Percentiles rank a stretch among this genome's conserved stretches.
phyloP scores from a whole-genome alignment of 805 yeast genomes.

The Wickerhamomyces chambardii region DNA sequence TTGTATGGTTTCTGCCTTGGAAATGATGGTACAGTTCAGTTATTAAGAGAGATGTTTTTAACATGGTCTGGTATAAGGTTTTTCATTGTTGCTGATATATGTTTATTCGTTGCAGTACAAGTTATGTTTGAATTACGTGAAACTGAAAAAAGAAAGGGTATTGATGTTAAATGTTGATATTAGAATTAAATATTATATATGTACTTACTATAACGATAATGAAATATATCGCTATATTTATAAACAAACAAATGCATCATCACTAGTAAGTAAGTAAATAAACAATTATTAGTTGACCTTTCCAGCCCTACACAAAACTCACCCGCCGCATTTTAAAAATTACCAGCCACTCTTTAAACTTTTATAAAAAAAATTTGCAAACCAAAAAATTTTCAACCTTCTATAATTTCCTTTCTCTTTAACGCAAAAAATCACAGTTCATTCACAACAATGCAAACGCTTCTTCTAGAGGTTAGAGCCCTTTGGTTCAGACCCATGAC shows the following conservation, averaged over 20 bases:
- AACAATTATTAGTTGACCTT: no score
- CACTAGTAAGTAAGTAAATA: no score
- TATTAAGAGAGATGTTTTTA: slow-evolving; percentile 62
- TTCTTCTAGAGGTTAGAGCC: slow-evolving; percentile 66
- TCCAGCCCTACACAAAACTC: no score
- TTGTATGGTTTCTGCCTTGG: slow-evolving; percentile 93
- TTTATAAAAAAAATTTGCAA: neutral
- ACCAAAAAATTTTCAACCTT: neutral
- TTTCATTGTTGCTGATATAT: slow-evolving; percentile 47
- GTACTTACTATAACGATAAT: no score
- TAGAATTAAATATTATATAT: no score
- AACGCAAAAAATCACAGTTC: slow-evolving; percentile 62
- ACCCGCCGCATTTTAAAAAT: no score
- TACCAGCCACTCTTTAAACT: no score
- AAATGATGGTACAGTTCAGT: slow-evolving; percentile 64
- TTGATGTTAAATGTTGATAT: slow-evolving; percentile 63
- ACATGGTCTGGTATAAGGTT: slow-evolving; percentile 63
- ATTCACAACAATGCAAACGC: slow-evolving; percentile 45
- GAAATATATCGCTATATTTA: no score
- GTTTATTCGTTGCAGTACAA: slow-evolving; percentile 79
- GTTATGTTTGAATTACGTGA: slow-evolving; percentile 93
- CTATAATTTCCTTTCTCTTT: slow-evolving; percentile 6
- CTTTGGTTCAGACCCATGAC: slow-evolving; percentile 66
- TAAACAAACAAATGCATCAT: no score
- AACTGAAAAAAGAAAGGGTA: slow-evolving; percentile 74